Percentiles rank a stretch among this genome's conserved stretches.
Evolutionary conservation across 305 asterid genomes (phyloP).

Genomic region (Fraxinus paxiana): DNA sequence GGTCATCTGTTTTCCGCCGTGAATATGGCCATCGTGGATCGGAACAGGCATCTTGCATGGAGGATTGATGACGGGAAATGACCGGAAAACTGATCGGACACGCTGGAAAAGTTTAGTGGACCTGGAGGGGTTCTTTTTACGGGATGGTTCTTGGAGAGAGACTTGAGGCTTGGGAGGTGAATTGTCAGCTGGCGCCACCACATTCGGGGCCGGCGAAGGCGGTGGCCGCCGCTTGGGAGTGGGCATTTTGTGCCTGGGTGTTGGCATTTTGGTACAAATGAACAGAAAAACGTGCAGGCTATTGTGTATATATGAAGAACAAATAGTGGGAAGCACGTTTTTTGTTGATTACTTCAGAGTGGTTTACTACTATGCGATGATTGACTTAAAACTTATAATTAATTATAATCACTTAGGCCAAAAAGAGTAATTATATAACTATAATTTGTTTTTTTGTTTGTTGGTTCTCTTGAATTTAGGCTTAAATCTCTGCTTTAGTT

Average conservation of each 20-base stretch:
- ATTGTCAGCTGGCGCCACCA: slow-evolving; percentile 40
- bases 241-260: slow-evolving; percentile 31
- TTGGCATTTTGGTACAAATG: slow-evolving; percentile 31
- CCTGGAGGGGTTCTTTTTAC: slow-evolving; percentile 46
- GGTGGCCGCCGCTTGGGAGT: slow-evolving; percentile 33
- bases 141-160: slow-evolving; percentile 49
- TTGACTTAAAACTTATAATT: background rate
- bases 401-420: background rate
- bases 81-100: slow-evolving; percentile 60
- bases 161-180: slow-evolving; percentile 34
- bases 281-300: background rate
- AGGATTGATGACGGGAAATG: slow-evolving; percentile 71
- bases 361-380: background rate
- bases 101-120: slow-evolving; percentile 59
- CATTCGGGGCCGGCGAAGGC: slow-evolving; percentile 38
- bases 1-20: slow-evolving; percentile 70
- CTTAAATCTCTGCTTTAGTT: background rate
- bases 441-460: background rate
- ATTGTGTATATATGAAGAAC: slow-evolving; percentile 5
- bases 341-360: slow-evolving; percentile 2
- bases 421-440: background rate
- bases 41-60: slow-evolving; percentile 80
- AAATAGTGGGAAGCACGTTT: slow-evolving; percentile 42
- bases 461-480: background rate
- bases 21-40: slow-evolving; percentile 52